Percentiles rank a stretch among this genome's conserved stretches.
These are phyloP conservation scores for Meyerozyma sp. DNA, from an alignment of 1,139 yeast species.

Conservation along the genomic window DNA sequence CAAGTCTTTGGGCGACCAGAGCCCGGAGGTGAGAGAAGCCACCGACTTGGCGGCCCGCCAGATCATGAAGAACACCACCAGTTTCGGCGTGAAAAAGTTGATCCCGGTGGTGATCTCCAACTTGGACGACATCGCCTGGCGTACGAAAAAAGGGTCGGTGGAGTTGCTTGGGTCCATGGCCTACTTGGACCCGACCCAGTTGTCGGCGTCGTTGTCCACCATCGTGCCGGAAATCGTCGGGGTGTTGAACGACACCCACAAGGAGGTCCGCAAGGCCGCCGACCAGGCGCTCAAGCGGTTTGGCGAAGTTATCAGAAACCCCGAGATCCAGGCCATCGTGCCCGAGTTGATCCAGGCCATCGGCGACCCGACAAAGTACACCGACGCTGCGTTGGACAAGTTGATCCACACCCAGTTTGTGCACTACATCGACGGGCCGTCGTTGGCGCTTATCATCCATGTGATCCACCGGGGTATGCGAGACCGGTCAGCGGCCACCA, in stretches of 20 bases:
- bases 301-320: constrained; percentile 96
- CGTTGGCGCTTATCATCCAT: constrained; percentile 89
- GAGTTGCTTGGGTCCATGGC: constrained; percentile 98
- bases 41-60: constrained; percentile 82
- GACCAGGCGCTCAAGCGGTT: constrained; percentile 83
- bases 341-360: constrained; percentile 90
- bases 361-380: constrained; percentile 88
- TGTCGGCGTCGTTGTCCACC: constrained; percentile 80
- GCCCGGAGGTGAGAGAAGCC: constrained; percentile 82
- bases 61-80: constrained; percentile 88
- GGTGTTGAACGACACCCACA: constrained; percentile 90
- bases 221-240: constrained; percentile 97
- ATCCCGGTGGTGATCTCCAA: constrained; percentile 88
- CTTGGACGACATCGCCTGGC: constrained; percentile 89
- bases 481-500: constrained; percentile 87
- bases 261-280: constrained; percentile 94
- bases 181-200: constrained; percentile 88
- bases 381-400: constrained; percentile 83
- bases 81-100: constrained; percentile 84
- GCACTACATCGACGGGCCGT: constrained; percentile 97
- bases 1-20: constrained; percentile 77
- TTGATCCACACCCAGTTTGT: constrained; percentile 89
- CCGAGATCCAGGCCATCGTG: constrained; percentile 88
- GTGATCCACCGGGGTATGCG: constrained; percentile 94
- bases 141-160: constrained; percentile 95